A percentile compares a stretch with the other conserved stretches of the same genome.
Conservation (phyloP, 805 yeast species). For the Sugiyamaella smithiae region DNA sequence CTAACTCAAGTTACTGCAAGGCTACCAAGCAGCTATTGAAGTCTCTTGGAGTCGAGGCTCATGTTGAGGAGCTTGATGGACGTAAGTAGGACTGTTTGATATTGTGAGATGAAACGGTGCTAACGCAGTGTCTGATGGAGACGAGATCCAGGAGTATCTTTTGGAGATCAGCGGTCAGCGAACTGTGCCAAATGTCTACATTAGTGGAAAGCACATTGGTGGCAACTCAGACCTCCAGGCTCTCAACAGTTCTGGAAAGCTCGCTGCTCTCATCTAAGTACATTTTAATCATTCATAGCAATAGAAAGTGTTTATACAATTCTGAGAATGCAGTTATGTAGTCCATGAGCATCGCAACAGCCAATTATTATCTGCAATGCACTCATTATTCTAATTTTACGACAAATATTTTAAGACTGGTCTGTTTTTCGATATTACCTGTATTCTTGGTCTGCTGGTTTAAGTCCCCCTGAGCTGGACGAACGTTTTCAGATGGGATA, state of each 20-base stretch:
- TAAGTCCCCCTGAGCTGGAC: too few relatives aligned
- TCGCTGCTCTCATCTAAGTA: slow-evolving; percentile 40
- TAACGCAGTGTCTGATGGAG: slow-evolving; percentile 54
- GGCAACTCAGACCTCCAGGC: slow-evolving; percentile 89
- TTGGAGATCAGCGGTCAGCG: slow-evolving; percentile 80
- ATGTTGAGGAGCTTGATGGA: slow-evolving; percentile 51
- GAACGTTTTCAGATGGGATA: too few relatives aligned
- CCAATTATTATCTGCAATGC: too few relatives aligned
- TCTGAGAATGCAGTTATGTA: too few relatives aligned
- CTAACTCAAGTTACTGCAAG: slow-evolving; percentile 35
- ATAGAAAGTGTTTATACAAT: too few relatives aligned
- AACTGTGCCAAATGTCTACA: slow-evolving; percentile 91
- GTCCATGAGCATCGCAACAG: too few relatives aligned
- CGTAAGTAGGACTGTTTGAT: slow-evolving; percentile 10
- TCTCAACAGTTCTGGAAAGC: slow-evolving; percentile 59
- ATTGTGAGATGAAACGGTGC: not conserved
- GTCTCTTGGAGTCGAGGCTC: slow-evolving; percentile 38
- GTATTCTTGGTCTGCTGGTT: too few relatives aligned
- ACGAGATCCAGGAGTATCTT: slow-evolving; percentile 78
- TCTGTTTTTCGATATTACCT: too few relatives aligned
- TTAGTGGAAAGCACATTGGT: slow-evolving; percentile 90
- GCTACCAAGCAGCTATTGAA: slow-evolving; percentile 46
- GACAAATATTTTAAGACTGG: too few relatives aligned
- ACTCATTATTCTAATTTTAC: too few relatives aligned
- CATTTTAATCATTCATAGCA: too few relatives aligned